Evolutionary conservation across 2,329 filamentous ascomycete genomes (phyloP), one percentile per base, ranked within the genome.

Genomic region (Didymella segeticola): DNA sequence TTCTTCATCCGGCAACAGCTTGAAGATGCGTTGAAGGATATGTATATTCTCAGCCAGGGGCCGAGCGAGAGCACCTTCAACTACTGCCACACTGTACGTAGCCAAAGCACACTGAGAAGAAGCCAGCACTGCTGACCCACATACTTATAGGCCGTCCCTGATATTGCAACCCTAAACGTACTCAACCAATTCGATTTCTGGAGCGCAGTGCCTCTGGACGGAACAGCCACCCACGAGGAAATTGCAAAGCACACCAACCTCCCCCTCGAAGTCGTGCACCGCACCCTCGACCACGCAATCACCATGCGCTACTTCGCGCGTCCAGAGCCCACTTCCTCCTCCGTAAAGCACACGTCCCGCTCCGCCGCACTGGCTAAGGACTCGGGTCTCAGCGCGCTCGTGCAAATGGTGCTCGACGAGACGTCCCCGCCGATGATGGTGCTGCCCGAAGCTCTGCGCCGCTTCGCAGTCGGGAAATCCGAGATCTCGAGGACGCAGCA

Each of bases 141-240:
- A n/a, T n/a, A n/a, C n/a, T n/a, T 12, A 10, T 47, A 80, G 78
- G 71, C 66, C 27, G 73, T 80, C 41, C 79, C 79, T 2, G 79
- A 82, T 55, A 71, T 75, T 3, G 72, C 78, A 6, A 62, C 60
- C 26, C 72, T 83, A 30, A 80, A 81, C 58, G 68, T 81, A 12
- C 68, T 83, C 14, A 83, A 83, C 62, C 71, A 80, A 57, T 83
- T 83, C 62, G 70, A 83, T 60, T 82, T 83, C 61, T 83, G 80
- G 79, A 70, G 74, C 10, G 77, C 79, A 5, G 80, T 84, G 5
- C 80, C 82, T 2, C 46, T 82, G 1, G 70, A 78, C 20, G 79
- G 79, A 14, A 71, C 75, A 3, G 78, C 80, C 6, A 77, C 79
- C 1, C 63, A 64, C 17, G 46, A 62, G n/a, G 60, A 71, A 1